These are phyloP conservation scores for Boletales sp. DNA, from an alignment of 768 basidiomycete species.

Conservation along the genomic window DNA sequence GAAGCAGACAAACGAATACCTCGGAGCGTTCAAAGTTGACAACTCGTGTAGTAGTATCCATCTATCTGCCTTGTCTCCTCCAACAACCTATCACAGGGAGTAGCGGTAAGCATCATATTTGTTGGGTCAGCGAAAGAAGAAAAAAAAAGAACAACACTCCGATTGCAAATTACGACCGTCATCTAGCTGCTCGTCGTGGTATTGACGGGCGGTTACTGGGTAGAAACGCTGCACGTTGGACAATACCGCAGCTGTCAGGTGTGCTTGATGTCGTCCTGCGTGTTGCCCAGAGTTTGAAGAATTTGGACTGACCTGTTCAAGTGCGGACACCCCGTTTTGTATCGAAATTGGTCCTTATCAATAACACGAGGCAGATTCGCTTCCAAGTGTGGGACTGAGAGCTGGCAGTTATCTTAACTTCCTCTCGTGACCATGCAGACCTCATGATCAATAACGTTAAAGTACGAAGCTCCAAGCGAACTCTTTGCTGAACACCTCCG, in stretches of 20 bases:
- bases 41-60: too few species aligned
- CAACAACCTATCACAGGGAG: neutral
- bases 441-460: too few species aligned
- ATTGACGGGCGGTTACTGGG: constrained; percentile 15
- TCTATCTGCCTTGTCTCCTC: too few species aligned
- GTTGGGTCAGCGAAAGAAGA: neutral
- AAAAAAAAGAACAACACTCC: constrained; percentile 5
- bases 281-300: neutral
- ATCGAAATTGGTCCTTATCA: neutral
- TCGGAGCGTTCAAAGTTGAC: too few species aligned
- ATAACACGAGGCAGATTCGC: neutral
- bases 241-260: constrained; percentile 15
- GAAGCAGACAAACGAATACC: too few species aligned
- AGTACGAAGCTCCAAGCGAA: too few species aligned
- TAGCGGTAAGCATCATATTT: too few species aligned
- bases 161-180: constrained; percentile 30
- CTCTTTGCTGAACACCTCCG: too few species aligned
- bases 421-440: too few species aligned
- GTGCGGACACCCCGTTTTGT: neutral
- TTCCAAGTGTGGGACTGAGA: too few species aligned
- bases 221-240: constrained; percentile 16
- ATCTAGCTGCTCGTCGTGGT: constrained; percentile 13
- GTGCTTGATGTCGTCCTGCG: constrained; percentile 25
- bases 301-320: constrained; percentile 5
- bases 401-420: too few species aligned